A percentile compares a stretch with the other conserved stretches of the same genome.
Conservation (phyloP, 768 basidiomycete genomes). For the Hygrocybe punicea region DNA sequence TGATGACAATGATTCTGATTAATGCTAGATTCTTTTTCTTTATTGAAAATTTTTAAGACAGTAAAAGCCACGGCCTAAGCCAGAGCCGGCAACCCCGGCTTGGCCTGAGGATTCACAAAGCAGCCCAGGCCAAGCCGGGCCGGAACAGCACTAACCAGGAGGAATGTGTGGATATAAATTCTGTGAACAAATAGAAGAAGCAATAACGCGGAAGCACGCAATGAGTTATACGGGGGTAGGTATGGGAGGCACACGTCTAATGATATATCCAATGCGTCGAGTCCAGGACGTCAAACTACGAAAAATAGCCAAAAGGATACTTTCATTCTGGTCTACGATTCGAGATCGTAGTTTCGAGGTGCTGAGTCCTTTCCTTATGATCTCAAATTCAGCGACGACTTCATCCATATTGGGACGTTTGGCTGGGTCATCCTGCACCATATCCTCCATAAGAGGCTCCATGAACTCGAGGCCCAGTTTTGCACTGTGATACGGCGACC, state of each 20-base stretch:
- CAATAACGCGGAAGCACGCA: too few relatives aligned
- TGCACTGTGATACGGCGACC: not conserved
- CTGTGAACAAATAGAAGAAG: too few relatives aligned
- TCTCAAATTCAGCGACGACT: conserved; percentile 1
- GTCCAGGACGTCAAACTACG: conserved; percentile 4
- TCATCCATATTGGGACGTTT: conserved; percentile 5
- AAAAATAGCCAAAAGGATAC: not conserved
- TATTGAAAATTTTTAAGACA: too few relatives aligned
- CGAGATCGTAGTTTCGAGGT: conserved; percentile 5
- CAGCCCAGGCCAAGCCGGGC: too few relatives aligned
- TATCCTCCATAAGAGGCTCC: conserved; percentile 4
- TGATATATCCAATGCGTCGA: not conserved
- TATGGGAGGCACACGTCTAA: conserved; percentile 2
- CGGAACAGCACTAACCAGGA: too few relatives aligned
- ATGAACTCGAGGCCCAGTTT: conserved; percentile 6
- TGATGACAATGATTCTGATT: too few relatives aligned
- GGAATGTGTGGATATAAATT: too few relatives aligned
- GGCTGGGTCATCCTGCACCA: conserved; percentile 4
- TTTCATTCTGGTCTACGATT: not conserved
- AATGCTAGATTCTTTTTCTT: too few relatives aligned
- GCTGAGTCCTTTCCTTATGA: not conserved
- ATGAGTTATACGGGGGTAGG: not conserved
- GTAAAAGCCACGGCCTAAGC: too few relatives aligned
- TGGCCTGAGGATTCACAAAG: too few relatives aligned
- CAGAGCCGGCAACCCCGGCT: too few relatives aligned